These are phyloP conservation scores for Gypsophila paniculata DNA, from an alignment of 179 eudicot species.

Conservation along the genomic window DNA sequence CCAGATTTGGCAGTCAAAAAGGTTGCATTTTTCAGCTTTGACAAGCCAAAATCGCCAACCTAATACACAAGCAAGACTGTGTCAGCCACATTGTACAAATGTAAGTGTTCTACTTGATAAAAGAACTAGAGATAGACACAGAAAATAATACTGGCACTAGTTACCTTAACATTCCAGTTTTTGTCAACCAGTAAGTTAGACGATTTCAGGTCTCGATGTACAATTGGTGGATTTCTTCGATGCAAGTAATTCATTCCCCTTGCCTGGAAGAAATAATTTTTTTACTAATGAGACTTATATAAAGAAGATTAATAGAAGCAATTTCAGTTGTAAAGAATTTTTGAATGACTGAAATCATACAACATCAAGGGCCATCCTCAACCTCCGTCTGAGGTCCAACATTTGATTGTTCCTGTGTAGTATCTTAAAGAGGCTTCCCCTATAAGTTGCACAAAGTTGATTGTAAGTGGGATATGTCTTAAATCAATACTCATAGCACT, in stretches of 20 bases:
- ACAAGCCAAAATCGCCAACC: conserved; percentile 49
- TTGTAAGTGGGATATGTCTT: conserved; percentile 12
- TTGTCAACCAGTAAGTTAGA: conserved; percentile 79
- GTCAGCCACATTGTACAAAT: not conserved
- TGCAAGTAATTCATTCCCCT: conserved; percentile 88
- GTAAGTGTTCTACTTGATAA: not conserved
- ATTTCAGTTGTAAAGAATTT: not conserved
- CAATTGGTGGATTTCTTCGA: conserved; percentile 72
- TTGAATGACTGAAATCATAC: conserved; percentile 32
- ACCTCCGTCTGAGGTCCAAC: conserved; percentile 50
- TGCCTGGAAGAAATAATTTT: conserved; percentile 43
- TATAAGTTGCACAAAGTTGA: conserved; percentile 22
- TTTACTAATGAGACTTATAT: conserved; percentile 5
- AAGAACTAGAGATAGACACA: not conserved
- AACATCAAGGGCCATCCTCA: conserved; percentile 79
- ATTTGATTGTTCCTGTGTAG: conserved; percentile 60
- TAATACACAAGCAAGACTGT: conserved; percentile 13
- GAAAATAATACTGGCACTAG: not conserved
- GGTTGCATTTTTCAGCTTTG: conserved; percentile 43
- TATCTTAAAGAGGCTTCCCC: conserved; percentile 78
- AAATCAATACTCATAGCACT: conserved; percentile 2
- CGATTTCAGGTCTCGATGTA: conserved; percentile 75
- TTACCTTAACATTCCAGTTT: conserved; percentile 80
- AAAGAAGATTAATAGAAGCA: not conserved
- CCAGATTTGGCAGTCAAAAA: conserved; percentile 45